These are phyloP conservation scores for Colletotrichum euphorbiae DNA, from an alignment of 2,329 filamentous ascomycete genomes.

Conservation along the genomic window DNA sequence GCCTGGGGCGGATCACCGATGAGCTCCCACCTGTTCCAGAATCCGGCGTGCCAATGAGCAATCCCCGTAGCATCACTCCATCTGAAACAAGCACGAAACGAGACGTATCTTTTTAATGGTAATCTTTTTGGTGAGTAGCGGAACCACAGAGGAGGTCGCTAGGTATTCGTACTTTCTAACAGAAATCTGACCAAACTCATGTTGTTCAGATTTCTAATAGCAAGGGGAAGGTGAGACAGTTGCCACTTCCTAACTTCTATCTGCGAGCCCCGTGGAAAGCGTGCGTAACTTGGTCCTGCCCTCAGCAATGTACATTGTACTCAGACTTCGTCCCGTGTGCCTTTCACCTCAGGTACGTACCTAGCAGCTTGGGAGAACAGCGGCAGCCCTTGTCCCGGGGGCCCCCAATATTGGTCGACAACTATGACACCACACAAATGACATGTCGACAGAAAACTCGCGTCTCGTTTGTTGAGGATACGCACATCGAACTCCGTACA, in stretches of 20 bases:
- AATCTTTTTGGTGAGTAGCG: too few species aligned
- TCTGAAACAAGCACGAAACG: conserved; percentile 38
- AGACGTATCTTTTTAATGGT: conserved; percentile 2
- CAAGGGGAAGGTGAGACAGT: neutral
- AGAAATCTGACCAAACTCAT: too few species aligned
- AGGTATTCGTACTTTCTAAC: too few species aligned
- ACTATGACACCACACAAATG: conserved; percentile 2
- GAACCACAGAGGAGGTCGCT: too few species aligned
- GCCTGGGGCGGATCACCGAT: too few species aligned
- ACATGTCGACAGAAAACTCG: neutral
- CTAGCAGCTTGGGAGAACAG: neutral
- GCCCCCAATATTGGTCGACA: conserved; percentile 10
- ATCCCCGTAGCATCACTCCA: conserved; percentile 19
- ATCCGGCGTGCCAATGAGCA: conserved; percentile 32
- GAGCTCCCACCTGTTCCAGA: conserved; percentile 30
- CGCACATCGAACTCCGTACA: neutral
- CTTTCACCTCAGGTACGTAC: too few species aligned
- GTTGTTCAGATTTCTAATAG: too few species aligned
- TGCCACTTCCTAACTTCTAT: neutral
- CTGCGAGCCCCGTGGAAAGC: neutral
- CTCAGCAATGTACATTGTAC: neutral
- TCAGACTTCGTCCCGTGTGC: too few species aligned
- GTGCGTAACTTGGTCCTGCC: neutral
- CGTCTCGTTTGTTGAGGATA: neutral
- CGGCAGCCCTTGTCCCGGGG: conserved; percentile 1